phyloP scores from a whole-genome alignment of 148 eudicot species.

The Vaccinium myrtillus region DNA sequence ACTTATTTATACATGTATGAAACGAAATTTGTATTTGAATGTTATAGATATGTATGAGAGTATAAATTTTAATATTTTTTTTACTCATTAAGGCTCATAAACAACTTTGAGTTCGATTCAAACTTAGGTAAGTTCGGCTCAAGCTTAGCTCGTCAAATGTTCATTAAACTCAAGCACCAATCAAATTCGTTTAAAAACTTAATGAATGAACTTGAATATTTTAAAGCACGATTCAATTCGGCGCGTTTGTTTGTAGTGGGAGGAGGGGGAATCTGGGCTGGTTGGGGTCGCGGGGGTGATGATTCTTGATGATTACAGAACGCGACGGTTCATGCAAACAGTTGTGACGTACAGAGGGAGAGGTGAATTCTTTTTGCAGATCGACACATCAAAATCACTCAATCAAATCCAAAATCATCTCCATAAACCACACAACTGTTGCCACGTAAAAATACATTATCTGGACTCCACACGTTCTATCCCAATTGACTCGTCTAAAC shows the following conservation, averaged over 20 bases:
- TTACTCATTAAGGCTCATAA: no score
- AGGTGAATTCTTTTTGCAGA: neutral
- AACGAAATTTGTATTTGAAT: no score
- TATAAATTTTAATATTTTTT: no score
- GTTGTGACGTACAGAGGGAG: neutral
- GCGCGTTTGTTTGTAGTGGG: neutral
- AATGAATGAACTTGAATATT: no score
- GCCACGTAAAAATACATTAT: neutral
- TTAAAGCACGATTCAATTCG: no score
- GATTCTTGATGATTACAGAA: slow-evolving; percentile 5
- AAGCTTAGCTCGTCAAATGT: no score
- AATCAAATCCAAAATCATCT: neutral
- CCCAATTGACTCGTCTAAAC: neutral
- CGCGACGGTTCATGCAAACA: slow-evolving; percentile 9
- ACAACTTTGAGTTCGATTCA: no score
- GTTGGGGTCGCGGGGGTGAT: neutral
- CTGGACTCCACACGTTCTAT: neutral
- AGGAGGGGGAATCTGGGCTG: neutral
- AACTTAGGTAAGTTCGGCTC: no score
- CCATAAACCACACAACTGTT: neutral
- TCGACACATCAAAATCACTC: slow-evolving; percentile 8
- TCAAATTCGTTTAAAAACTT: no score
- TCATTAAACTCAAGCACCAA: no score
- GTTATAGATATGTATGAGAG: no score
- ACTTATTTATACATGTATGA: no score